Conservation (phyloP, 2,329 filamentous ascomycete genomes). For the Cladophialophora exuberans region DNA sequence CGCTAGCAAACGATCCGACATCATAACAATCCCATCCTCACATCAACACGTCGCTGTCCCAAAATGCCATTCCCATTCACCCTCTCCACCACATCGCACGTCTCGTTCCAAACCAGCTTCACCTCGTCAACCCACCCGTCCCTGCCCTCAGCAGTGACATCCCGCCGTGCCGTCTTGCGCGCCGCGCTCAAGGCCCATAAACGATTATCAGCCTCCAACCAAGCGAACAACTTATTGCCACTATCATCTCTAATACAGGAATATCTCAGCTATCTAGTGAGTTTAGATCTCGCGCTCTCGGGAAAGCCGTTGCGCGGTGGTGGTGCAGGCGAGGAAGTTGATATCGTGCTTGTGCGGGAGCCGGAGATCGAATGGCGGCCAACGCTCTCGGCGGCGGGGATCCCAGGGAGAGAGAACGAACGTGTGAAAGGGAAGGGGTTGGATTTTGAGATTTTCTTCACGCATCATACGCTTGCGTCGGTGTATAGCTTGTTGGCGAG, state of each 20-base stretch:
- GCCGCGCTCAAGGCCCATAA: constrained; percentile 88
- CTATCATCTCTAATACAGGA: constrained; percentile 71
- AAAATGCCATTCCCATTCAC: constrained; percentile 86
- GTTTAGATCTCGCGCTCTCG: constrained; percentile 73
- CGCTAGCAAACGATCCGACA: too few species aligned
- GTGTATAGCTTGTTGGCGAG: constrained; percentile 74
- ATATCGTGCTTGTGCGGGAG: constrained; percentile 67
- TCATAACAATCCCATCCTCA: too few species aligned
- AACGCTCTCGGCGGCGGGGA: constrained; percentile 64
- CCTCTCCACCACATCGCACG: constrained; percentile 85
- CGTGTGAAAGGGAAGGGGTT: constrained; percentile 73
- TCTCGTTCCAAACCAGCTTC: constrained; percentile 79
- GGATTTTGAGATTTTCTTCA: constrained; percentile 82
- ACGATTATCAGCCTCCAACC: constrained; percentile 72
- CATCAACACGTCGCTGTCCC: too few species aligned
- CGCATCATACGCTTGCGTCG: constrained; percentile 75
- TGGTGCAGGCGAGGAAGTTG: constrained; percentile 64
- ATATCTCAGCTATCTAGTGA: constrained; percentile 83
- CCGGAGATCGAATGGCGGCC: constrained; percentile 81
- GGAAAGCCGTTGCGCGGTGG: too few species aligned
- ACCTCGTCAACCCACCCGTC: constrained; percentile 84
- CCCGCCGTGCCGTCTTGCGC: constrained; percentile 79
- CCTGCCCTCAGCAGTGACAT: constrained; percentile 78
- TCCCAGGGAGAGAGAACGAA: constrained; percentile 66
- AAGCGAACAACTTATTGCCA: constrained; percentile 69